Conservation (phyloP, 2,329 filamentous ascomycete species). For the Pyricularia pennisetigena region DNA sequence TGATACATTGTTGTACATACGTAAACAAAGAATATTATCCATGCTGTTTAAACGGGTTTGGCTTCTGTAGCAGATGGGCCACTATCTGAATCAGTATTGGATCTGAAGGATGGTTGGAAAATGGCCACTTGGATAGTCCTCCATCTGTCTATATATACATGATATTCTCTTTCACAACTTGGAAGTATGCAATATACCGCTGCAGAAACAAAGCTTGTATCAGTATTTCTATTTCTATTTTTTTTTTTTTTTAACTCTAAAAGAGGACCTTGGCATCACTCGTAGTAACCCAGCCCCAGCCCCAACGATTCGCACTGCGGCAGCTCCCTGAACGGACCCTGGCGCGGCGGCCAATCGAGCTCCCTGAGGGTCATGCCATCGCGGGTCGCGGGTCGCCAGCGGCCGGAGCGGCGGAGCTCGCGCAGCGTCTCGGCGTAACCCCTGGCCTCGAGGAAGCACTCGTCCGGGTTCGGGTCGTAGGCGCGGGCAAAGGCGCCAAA, state of each 20-base stretch:
- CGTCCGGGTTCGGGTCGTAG: slow-evolving; percentile 39
- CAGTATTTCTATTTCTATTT: not conserved
- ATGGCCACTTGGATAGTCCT: too few species aligned
- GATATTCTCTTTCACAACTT: too few species aligned
- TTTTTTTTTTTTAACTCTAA: not conserved
- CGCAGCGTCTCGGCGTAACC: slow-evolving; percentile 22
- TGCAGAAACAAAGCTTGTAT: too few species aligned
- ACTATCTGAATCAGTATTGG: too few species aligned
- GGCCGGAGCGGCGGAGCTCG: slow-evolving; percentile 17
- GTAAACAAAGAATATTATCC: too few species aligned
- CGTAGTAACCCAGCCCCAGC: slow-evolving; percentile 32
- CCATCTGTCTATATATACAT: too few species aligned
- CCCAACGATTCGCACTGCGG: slow-evolving; percentile 38
- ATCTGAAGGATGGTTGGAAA: too few species aligned
- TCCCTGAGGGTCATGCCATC: slow-evolving; percentile 30
- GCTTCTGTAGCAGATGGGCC: too few species aligned
- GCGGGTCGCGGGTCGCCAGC: slow-evolving; percentile 24
- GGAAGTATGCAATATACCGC: too few species aligned
- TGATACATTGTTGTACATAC: too few species aligned
- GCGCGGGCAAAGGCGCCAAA: slow-evolving; percentile 40
- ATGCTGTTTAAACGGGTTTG: too few species aligned
- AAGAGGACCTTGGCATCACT: not conserved
- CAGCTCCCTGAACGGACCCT: slow-evolving; percentile 34
- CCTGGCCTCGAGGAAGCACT: slow-evolving; percentile 31
- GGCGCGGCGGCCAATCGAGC: slow-evolving; percentile 30